A percentile compares a stretch with the other conserved stretches of the same genome.
Evolutionary conservation across 2,329 filamentous ascomycete genomes (phyloP).

Genomic region (Phialemonium atrogriseum): DNA sequence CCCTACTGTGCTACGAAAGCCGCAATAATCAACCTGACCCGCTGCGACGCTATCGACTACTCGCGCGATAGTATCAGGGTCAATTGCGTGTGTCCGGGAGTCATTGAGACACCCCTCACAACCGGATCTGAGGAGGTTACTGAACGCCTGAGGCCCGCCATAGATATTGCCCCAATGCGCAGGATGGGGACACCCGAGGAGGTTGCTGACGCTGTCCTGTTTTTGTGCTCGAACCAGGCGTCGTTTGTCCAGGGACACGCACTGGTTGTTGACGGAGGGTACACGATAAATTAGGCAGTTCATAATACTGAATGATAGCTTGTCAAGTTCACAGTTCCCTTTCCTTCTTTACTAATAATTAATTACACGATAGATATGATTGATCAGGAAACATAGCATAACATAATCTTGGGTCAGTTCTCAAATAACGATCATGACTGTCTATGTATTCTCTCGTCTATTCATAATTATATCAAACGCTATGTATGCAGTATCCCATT

Average conservation of each 20-base stretch:
- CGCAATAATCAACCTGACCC: constrained; percentile 49
- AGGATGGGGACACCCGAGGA: constrained; percentile 42
- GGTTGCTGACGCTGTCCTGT: constrained; percentile 39
- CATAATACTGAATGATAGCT: too few relatives aligned
- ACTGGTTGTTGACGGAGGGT: constrained; percentile 44
- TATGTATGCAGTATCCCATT: neutral
- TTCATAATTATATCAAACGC: too few relatives aligned
- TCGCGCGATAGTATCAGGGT: constrained; percentile 30
- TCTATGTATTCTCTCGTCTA: too few relatives aligned
- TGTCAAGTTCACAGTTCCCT: too few relatives aligned
- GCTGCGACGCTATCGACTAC: constrained; percentile 48
- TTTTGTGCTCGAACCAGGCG: constrained; percentile 37
- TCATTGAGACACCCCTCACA: constrained; percentile 39
- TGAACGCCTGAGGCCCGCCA: constrained; percentile 28
- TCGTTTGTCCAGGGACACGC: constrained; percentile 45
- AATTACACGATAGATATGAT: too few relatives aligned
- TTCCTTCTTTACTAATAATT: constrained; percentile 8
- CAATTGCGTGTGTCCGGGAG: constrained; percentile 31
- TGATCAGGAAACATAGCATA: too few relatives aligned
- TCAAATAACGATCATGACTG: too few relatives aligned
- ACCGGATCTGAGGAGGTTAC: constrained; percentile 28
- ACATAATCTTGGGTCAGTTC: too few relatives aligned
- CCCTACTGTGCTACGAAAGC: constrained; percentile 51
- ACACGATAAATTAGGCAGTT: constrained; percentile 32
- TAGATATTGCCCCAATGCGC: constrained; percentile 39